Base-by-base conservation (phyloP, 2,329 filamentous ascomycete species). In the Chrysosporium keratinophilum region DNA sequence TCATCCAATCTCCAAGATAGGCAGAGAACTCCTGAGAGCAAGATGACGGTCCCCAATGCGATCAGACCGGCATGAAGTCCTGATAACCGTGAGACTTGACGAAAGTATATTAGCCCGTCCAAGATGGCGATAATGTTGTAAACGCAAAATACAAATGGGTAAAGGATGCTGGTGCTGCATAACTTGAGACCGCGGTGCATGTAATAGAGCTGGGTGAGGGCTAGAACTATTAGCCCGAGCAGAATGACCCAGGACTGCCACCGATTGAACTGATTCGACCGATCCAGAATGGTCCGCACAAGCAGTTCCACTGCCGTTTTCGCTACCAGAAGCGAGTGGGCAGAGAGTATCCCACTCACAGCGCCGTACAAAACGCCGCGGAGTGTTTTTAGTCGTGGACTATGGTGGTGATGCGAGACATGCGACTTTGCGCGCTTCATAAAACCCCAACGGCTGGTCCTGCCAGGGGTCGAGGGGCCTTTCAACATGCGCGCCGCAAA, bases 51-150 rank as follows among this genome's bases (percentile, higher is more conserved):
- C 10, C 93, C 93, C 1, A 98, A 70, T 0, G 89, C 81, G 58
- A 97, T 95, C 55, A 77, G 65, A 10, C 68, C 66, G 14, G 87
- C 91, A 64, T 88, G 84, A 1, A 93, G 71, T 0, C 82, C 77
- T 14, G 84, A 82, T 58, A 98, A 81, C 54, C 87, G 78, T 59
- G 88, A 84, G 51, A 85, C 86, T 70, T 98, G 93, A 62, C 85
- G 80, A 73, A 97, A 98, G 71, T 97, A 98, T 63, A 98, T 95
- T 61, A 98, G 78, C 33, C 93, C 93, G 70, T 98, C 93, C 61
- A 97, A 76, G 61, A 98, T 98, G 60, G 93, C 93, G 65, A 97
- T 90, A 64, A 98, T 95, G 76, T 98, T 98, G 78, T 97, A 98
- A 59, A 97, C 82, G 77, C 93, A 98, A 71, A 98, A 98, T 39